Evolutionary conservation across 2,329 filamentous ascomycete genomes (phyloP), one percentile per base, ranked within the genome.

Genomic region (Fusarium acutatum): DNA sequence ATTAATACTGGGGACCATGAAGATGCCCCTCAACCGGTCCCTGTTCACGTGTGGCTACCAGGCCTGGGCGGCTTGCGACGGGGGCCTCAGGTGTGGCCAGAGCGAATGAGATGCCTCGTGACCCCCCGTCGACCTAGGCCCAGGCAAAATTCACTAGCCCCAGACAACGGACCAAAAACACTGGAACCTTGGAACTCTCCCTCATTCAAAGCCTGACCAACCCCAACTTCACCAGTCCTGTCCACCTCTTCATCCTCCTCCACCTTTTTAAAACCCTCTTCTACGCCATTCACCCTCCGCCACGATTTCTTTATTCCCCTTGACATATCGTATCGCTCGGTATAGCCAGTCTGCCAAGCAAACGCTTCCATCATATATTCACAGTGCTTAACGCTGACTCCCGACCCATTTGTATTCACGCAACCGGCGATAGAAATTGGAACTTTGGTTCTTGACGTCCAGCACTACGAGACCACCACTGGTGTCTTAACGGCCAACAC

Each of bases 81-180:
- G 54, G 53, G 71, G 61, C 58, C 67, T 68, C 62, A 60, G 38
- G 44, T 63, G 43, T 73, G 66, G 71, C 40, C 59, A 58, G 58
- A 62, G 71, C 71, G 71, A 74, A 74, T 74, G 54, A 72, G 41
- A 64, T 64, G 67, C 32, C 71, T 57, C 52, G 67, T 74, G 71
- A 72, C 56, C 67, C 43, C 57, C 57, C 53, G 34, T 49, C 37
- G 60, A 59, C 44, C 68, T 52, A 64, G 46, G 38, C 64, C 57
- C 41, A 69, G 69, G 64, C 64, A 73, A 73, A 68, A 71, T 67
- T 68, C 62, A 69, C 65, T 70, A 75, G 70, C 62, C 66, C 69
- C 73, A 64, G 62, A 72, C 60, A 75, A 75, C 63, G 24, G 50
- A 50, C 20, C 53, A 74, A 74, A 76, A 72, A 64, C 52, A 59